Conservation (phyloP, 768 basidiomycete genomes). For the Rhodosporidiobolus sp. region DNA sequence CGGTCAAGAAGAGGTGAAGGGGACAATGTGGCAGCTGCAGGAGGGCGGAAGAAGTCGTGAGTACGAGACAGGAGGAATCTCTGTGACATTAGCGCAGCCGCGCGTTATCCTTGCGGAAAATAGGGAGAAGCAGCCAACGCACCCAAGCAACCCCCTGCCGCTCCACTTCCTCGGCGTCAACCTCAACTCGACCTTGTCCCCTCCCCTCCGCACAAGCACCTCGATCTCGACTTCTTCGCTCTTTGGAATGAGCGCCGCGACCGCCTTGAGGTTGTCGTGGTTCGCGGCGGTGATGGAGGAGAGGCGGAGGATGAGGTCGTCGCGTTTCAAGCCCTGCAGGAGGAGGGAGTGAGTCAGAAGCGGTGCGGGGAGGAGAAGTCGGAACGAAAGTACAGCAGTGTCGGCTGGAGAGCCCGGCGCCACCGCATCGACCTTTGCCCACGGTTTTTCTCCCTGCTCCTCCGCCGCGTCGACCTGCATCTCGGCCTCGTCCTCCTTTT, state of each 20-base stretch:
- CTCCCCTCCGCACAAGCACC: background rate
- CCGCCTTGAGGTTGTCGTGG: slow-evolving; percentile 59
- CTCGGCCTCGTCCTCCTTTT: slow-evolving; percentile 43
- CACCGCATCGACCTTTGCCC: slow-evolving; percentile 78
- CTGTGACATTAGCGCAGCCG: too few species aligned
- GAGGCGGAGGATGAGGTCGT: slow-evolving; percentile 72
- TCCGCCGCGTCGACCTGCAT: background rate
- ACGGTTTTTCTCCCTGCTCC: slow-evolving; percentile 52
- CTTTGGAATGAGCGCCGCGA: slow-evolving; percentile 69
- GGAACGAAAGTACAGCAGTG: slow-evolving; percentile 60
- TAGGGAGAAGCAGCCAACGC: background rate
- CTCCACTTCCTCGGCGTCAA: slow-evolving; percentile 34
- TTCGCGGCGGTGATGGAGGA: slow-evolving; percentile 58
- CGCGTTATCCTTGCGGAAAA: too few species aligned
- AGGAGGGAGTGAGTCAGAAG: slow-evolving; percentile 21
- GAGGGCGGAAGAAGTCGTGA: too few species aligned
- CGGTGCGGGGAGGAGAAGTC: background rate
- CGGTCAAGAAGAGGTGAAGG: slow-evolving; percentile 1
- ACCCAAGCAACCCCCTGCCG: slow-evolving; percentile 37
- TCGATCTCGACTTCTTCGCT: slow-evolving; percentile 66
- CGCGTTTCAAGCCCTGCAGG: slow-evolving; percentile 62
- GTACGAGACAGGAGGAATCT: too few species aligned
- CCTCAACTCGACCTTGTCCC: background rate
- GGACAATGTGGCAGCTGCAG: slow-evolving; percentile 33
- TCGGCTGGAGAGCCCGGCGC: slow-evolving; percentile 78